Percentiles rank a stretch among this genome's conserved stretches.
Evolutionary conservation across 78 protist species (phyloP).

Genomic region (Isochrysis galbana): DNA sequence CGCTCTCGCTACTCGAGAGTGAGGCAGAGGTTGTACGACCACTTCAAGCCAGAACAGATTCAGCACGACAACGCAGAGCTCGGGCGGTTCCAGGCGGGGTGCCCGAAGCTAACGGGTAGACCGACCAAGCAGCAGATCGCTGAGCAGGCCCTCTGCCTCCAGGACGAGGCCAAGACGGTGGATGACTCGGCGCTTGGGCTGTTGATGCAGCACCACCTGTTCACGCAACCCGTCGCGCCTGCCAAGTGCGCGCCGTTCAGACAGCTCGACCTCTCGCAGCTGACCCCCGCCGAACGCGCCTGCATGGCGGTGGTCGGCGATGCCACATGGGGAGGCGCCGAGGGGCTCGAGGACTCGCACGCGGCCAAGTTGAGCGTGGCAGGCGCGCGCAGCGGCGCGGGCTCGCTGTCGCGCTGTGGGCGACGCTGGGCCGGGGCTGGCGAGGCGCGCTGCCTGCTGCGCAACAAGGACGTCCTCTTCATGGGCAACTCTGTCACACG

Average conservation of each 20-base stretch:
- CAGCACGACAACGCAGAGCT: background rate
- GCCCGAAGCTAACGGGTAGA: background rate
- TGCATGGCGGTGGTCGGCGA: constrained; percentile 2
- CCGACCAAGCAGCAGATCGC: constrained; percentile 1
- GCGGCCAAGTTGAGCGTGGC: background rate
- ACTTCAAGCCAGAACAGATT: background rate
- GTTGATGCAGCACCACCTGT: background rate
- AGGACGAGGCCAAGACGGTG: background rate
- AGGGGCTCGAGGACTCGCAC: background rate
- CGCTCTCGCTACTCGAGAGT: no score
- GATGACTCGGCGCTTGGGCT: background rate
- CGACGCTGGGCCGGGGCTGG: background rate
- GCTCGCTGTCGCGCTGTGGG: background rate
- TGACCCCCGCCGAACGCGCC: background rate
- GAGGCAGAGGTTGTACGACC: constrained; percentile 2
- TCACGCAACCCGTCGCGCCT: background rate
- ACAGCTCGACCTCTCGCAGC: background rate
- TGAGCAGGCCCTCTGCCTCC: background rate
- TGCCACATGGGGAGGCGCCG: background rate
- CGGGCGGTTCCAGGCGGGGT: background rate
- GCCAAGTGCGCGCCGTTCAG: background rate
- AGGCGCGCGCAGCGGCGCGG: background rate
- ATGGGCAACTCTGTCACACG: background rate
- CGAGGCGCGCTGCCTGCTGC: constrained; percentile 10
- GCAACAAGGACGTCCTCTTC: background rate